Conservation (phyloP, 176 grass and related monocot genomes). For the barley (Hordeum vulgare) region DNA sequence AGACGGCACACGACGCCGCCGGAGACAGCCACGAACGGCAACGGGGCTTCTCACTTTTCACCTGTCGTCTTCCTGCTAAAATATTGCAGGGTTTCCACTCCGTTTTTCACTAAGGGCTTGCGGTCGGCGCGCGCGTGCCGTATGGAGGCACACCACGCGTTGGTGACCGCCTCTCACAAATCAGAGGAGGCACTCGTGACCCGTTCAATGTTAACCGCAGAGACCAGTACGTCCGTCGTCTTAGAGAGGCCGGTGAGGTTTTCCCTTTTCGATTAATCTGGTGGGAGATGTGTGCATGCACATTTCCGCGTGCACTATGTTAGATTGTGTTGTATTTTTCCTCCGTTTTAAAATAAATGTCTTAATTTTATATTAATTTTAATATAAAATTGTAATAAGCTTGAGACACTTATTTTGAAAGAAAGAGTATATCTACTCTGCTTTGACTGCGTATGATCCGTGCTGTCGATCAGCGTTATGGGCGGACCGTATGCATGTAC, state of each 20-base stretch:
- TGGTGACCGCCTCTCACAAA: background rate
- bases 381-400: too few relatives aligned
- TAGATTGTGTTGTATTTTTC: too few relatives aligned
- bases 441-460: too few relatives aligned
- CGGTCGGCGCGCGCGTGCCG: background rate
- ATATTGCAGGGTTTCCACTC: background rate
- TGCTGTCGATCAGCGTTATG: too few relatives aligned
- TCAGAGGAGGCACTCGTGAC: background rate
- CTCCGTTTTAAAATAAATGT: too few relatives aligned
- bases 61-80: background rate
- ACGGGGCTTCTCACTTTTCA: background rate
- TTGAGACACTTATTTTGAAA: too few relatives aligned
- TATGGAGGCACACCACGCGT: constrained; percentile 19
- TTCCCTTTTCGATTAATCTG: background rate
- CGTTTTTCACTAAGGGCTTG: background rate
- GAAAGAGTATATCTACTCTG: background rate
- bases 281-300: background rate
- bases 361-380: too few relatives aligned
- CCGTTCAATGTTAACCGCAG: background rate
- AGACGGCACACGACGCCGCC: background rate
- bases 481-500: too few relatives aligned
- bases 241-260: too few relatives aligned
- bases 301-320: too few relatives aligned
- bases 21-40: background rate
- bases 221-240: background rate